Evolutionary conservation across 306 rosid species (phyloP).

Genomic region (Lotus japonicus): DNA sequence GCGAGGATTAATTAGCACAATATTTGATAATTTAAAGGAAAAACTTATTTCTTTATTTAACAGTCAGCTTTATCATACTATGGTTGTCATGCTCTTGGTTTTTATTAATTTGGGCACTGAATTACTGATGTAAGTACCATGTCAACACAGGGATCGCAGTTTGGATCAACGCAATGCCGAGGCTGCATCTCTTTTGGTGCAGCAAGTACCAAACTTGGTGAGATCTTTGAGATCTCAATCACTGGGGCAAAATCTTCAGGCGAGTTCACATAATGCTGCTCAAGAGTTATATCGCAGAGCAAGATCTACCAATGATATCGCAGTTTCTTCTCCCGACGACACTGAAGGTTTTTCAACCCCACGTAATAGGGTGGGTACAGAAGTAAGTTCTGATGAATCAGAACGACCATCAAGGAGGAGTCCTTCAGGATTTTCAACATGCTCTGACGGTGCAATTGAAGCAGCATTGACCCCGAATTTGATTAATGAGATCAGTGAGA

Average conservation of each 20-base stretch:
- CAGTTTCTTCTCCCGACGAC: constrained; percentile 37
- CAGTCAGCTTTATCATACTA: background rate
- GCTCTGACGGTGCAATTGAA: constrained; percentile 46
- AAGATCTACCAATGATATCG: constrained; percentile 30
- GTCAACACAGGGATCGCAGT: constrained; percentile 39
- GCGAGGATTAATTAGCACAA: background rate
- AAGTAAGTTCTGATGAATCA: constrained; percentile 30
- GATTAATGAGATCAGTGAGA: constrained; percentile 36
- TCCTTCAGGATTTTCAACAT: constrained; percentile 42
- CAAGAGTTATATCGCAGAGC: constrained; percentile 44
- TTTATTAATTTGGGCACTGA: constrained; percentile 23
- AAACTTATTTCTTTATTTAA: constrained; percentile 5
- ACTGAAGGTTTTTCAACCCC: constrained; percentile 32
- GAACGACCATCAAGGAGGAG: constrained; percentile 36
- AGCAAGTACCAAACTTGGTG: constrained; percentile 36
- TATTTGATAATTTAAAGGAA: background rate
- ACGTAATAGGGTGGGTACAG: constrained; percentile 13
- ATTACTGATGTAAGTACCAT: constrained; percentile 31
- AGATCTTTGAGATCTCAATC: constrained; percentile 43
- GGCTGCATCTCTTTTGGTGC: constrained; percentile 31
- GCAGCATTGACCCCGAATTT: constrained; percentile 23
- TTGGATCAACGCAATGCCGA: constrained; percentile 32
- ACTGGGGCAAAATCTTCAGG: constrained; percentile 16
- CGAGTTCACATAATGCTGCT: constrained; percentile 22
- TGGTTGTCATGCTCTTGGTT: background rate